These are phyloP conservation scores for Debaryomyces nepalensis DNA, from an alignment of 1,139 yeast species.

Conservation along the genomic window DNA sequence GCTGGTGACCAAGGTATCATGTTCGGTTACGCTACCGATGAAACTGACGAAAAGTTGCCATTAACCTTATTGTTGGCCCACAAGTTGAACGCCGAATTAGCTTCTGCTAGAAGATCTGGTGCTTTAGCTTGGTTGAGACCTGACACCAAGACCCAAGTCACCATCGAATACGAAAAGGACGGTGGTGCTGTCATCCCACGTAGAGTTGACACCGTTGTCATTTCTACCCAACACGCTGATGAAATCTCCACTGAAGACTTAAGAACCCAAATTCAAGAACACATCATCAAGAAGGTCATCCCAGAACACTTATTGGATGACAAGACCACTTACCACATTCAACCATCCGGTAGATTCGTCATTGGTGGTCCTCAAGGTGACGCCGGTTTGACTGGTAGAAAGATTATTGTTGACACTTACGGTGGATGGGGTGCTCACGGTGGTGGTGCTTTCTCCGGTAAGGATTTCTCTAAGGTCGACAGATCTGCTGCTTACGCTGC, in stretches of 20 bases:
- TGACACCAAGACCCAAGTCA: slow-evolving; percentile 99
- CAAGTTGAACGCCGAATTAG: slow-evolving; percentile 95
- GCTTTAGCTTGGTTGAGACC: slow-evolving; percentile 97
- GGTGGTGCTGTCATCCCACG: slow-evolving; percentile 94
- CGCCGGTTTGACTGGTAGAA: slow-evolving; percentile 99
- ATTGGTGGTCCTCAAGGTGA: slow-evolving; percentile 99
- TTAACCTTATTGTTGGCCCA: slow-evolving; percentile 93
- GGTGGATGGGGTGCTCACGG: slow-evolving; percentile 99
- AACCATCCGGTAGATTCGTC: slow-evolving; percentile 99
- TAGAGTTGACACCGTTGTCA: slow-evolving; percentile 97
- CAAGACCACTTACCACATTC: slow-evolving; percentile 95
- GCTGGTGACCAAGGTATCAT: slow-evolving; percentile 99
- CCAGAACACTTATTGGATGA: slow-evolving; percentile 91
- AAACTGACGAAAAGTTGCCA: slow-evolving; percentile 96
- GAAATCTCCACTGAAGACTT: slow-evolving; percentile 91
- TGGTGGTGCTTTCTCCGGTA: slow-evolving; percentile 99
- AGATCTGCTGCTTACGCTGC: slow-evolving; percentile 99
- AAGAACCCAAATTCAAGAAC: slow-evolving; percentile 74
- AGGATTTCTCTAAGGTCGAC: slow-evolving; percentile 99
- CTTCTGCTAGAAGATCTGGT: slow-evolving; percentile 97
- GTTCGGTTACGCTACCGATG: slow-evolving; percentile 99
- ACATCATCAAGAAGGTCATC: slow-evolving; percentile 88
- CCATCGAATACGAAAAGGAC: slow-evolving; percentile 92
- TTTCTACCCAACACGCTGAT: slow-evolving; percentile 98
- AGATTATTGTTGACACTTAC: slow-evolving; percentile 98